Conservation (phyloP, 768 basidiomycete species). For the Boletus rubropictus region DNA sequence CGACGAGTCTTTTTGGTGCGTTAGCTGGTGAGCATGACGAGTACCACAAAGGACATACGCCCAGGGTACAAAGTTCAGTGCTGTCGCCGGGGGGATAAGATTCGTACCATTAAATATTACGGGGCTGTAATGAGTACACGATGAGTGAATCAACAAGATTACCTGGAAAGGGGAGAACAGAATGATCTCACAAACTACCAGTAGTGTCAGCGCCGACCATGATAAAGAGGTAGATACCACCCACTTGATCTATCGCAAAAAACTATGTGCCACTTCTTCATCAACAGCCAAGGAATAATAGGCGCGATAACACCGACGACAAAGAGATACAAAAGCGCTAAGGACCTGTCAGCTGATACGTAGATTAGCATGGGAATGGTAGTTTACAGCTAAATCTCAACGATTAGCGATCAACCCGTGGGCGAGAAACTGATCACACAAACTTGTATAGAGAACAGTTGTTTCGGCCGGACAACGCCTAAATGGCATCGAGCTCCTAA, state of each 20-base stretch:
- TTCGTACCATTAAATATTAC: constrained; percentile 65
- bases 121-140: constrained; percentile 29
- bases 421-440: constrained; percentile 13
- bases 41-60: constrained; percentile 31
- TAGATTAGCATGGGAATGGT: constrained; percentile 7
- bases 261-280: constrained; percentile 54
- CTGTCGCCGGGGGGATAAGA: constrained; percentile 75
- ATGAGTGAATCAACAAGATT: not conserved
- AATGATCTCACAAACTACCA: constrained; percentile 11
- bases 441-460: constrained; percentile 62
- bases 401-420: constrained; percentile 12
- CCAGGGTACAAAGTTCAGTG: constrained; percentile 83
- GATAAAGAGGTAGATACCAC: constrained; percentile 21
- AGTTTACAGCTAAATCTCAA: constrained; percentile 11
- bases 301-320: constrained; percentile 65
- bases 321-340: constrained; percentile 66
- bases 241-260: constrained; percentile 63
- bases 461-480: constrained; percentile 64
- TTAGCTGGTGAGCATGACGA: not conserved
- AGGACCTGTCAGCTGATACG: constrained; percentile 21
- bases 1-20: constrained; percentile 38
- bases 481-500: constrained; percentile 13
- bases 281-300: constrained; percentile 54
- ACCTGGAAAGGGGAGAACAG: not conserved
- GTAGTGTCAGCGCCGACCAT: constrained; percentile 12